phyloP scores from a whole-genome alignment of 2,329 filamentous ascomycete species.

The Clonostachys sp. region DNA sequence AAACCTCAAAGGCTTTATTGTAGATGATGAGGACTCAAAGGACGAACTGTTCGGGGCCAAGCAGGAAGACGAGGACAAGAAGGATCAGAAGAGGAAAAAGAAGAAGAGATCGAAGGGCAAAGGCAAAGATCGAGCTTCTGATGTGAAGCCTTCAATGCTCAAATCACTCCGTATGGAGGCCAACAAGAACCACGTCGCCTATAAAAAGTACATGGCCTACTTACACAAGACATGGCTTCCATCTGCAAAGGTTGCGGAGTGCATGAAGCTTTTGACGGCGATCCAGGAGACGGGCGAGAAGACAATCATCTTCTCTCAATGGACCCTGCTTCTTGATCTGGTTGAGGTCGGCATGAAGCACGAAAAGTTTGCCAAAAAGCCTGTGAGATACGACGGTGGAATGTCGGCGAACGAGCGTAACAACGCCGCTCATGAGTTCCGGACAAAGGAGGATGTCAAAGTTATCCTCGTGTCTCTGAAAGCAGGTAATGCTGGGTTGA shows the following conservation, averaged over 20 bases:
- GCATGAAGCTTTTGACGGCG: conserved; percentile 69
- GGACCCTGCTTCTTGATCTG: conserved; percentile 70
- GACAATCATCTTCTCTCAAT: conserved; percentile 73
- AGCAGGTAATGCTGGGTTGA: conserved; percentile 81
- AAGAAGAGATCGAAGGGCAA: conserved; percentile 34
- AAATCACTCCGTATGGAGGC: conserved; percentile 63
- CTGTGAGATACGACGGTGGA: conserved; percentile 73
- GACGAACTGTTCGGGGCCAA: conserved; percentile 9
- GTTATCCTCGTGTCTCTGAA: conserved; percentile 79
- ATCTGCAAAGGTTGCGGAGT: conserved; percentile 77
- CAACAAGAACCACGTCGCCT: conserved; percentile 57
- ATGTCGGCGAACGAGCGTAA: conserved; percentile 70
- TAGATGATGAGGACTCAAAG: conserved; percentile 28
- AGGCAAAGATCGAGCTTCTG: conserved; percentile 7
- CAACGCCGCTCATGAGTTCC: conserved; percentile 60
- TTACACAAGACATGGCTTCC: conserved; percentile 66
- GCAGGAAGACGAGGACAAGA: conserved; percentile 5
- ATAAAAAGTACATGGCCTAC: conserved; percentile 64
- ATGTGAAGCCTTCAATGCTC: conserved; percentile 51
- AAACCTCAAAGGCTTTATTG: conserved; percentile 47
- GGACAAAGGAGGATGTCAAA: conserved; percentile 57
- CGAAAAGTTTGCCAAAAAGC: conserved; percentile 49
- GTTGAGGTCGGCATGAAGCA: conserved; percentile 71
- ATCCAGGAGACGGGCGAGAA: conserved; percentile 61
- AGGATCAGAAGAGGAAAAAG: conserved; percentile 15